Evolutionary conservation across 2,329 filamentous ascomycete genomes (phyloP), one percentile per base, ranked within the genome.

Genomic region (Nemania serpens): DNA sequence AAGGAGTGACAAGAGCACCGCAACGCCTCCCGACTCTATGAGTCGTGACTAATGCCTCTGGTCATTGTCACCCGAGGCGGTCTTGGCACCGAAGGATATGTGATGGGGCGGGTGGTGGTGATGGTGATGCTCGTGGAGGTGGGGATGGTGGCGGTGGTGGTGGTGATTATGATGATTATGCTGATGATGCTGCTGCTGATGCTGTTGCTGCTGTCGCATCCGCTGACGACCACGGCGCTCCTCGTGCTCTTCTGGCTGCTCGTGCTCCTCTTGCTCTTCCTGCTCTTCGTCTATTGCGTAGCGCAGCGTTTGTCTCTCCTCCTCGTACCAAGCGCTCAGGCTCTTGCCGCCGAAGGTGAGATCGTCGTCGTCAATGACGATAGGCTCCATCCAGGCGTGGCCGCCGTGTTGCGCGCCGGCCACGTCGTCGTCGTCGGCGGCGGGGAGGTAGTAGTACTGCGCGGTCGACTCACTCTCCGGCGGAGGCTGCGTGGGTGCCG

Each of bases 331-430:
- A 15, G 79, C 75, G 71, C 83, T 83, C 43, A 87, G 73, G 41
- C 82, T 78, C 78, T 86, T 87, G 68, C 84, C 84, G 58, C 83
- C 83, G 67, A 86, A 87, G 71, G 80, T 85, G 39, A 87, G 76
- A 65, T 87, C 84, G 58, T 86, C 83, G 69, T 87, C 84, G 58
- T 87, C 83, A 67, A 87, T 87, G 62, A 83, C 76, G 50, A 81
- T 86, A 36, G 81, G 79, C 55, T 81, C 77, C 64, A 83, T 79
- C 83, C 83, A 86, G 47, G 70, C 71, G 37, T 69, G 67, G 17
- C 66, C 66, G n/a, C 68, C 66, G 29, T 67, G 46, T 29, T 72
- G 68, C 12, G 61, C 59, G 22, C 68, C 62, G 29, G 65, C 55
- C 18, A 60, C 48, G 48, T 69, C 65, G 25, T 57, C 66, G 41